phyloP scores from a whole-genome alignment of 2,329 filamentous ascomycete genomes.

The Monilinia aucupariae region DNA sequence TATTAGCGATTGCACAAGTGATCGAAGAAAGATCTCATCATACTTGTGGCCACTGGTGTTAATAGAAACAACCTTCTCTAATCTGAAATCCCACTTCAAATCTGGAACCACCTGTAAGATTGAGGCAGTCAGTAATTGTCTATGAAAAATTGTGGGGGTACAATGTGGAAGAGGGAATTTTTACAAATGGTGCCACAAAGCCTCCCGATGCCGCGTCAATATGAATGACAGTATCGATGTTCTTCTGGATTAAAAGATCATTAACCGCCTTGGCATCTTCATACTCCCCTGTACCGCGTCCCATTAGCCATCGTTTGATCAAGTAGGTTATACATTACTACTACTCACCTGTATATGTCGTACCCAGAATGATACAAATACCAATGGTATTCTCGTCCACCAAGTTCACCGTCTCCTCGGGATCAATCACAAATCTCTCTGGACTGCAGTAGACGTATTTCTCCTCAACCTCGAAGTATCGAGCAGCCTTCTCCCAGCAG shows the following conservation, averaged over 20 bases:
- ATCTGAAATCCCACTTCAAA: conserved; percentile 86
- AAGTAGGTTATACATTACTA: too few species aligned
- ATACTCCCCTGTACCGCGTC: conserved; percentile 55
- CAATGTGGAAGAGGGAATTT: too few species aligned
- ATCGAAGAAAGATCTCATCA: conserved; percentile 29
- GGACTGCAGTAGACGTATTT: conserved; percentile 64
- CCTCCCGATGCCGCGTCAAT: conserved; percentile 90
- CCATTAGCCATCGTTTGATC: background rate
- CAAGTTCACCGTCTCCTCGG: conserved; percentile 53
- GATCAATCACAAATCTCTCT: conserved; percentile 59
- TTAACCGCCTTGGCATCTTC: conserved; percentile 92
- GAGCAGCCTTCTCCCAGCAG: conserved; percentile 89
- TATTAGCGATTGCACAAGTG: conserved; percentile 9
- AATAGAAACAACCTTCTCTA: conserved; percentile 85
- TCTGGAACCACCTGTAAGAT: conserved; percentile 54
- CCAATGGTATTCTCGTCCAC: conserved; percentile 74
- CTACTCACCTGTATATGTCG: conserved; percentile 65
- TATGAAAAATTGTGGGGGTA: background rate
- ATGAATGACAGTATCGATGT: conserved; percentile 80
- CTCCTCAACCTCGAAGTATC: conserved; percentile 92
- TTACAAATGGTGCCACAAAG: conserved; percentile 81
- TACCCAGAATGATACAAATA: conserved; percentile 85
- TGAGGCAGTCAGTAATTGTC: background rate
- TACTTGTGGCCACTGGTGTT: conserved; percentile 93
- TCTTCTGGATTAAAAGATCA: conserved; percentile 69